A percentile compares a stretch with the other conserved stretches of the same genome.
phyloP scores from a whole-genome alignment of 805 yeast species.

The Cyberlindnera suaveolens region DNA sequence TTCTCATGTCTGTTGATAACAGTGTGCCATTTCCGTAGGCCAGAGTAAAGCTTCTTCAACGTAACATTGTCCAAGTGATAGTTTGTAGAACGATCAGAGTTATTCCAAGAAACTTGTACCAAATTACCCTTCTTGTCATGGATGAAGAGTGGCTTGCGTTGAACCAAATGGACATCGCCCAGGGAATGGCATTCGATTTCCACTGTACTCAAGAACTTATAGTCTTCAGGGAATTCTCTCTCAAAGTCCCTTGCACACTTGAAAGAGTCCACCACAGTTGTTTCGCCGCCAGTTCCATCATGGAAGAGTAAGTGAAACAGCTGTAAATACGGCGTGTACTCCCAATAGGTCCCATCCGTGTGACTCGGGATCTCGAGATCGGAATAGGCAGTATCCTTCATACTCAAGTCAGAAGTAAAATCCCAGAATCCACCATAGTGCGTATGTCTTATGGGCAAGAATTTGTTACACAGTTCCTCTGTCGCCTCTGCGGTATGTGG shows the following conservation, averaged over 20 bases:
- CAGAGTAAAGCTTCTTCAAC: conserved; percentile 45
- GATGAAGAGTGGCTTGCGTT: conserved; percentile 57
- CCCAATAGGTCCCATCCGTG: conserved; percentile 74
- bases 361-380: conserved; percentile 58
- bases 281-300: conserved; percentile 62
- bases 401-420: conserved; percentile 61
- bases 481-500: conserved; percentile 58
- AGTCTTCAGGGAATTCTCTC: conserved; percentile 42
- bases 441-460: conserved; percentile 58
- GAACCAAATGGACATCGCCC: conserved; percentile 63
- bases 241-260: conserved; percentile 47
- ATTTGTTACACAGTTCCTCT: conserved; percentile 46
- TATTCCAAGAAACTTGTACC: conserved; percentile 65
- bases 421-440: conserved; percentile 83
- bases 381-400: conserved; percentile 68
- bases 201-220: conserved; percentile 39
- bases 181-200: conserved; percentile 70
- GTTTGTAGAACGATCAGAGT: conserved; percentile 55
- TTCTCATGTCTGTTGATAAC: conserved; percentile 44
- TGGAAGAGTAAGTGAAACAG: conserved; percentile 59
- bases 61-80: conserved; percentile 38
- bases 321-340: conserved; percentile 67
- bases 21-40: conserved; percentile 50
- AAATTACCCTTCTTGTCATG: conserved; percentile 45
- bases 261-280: conserved; percentile 63